phyloP scores from a whole-genome alignment of 1,284 basidiomycete genomes.

The Hypsizygus ulmarius region DNA sequence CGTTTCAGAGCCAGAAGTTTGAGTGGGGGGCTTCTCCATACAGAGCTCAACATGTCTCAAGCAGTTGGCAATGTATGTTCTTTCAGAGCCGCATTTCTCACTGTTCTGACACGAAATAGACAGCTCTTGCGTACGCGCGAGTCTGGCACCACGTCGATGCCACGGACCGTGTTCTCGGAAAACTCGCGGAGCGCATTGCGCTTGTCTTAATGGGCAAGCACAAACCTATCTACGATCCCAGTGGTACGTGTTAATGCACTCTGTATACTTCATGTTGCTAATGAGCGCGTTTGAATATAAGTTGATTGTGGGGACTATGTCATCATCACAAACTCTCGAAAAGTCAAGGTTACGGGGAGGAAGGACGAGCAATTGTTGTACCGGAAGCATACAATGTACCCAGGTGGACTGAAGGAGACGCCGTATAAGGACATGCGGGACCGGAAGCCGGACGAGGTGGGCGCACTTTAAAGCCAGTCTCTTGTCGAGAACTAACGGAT shows the following conservation, averaged over 20 bases:
- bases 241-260: slow-evolving; percentile 48
- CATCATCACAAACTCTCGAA: slow-evolving; percentile 87
- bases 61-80: slow-evolving; percentile 62
- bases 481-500: slow-evolving; percentile 7
- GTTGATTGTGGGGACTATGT: slow-evolving; percentile 98
- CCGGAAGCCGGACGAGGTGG: slow-evolving; percentile 88
- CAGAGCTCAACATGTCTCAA: slow-evolving; percentile 48
- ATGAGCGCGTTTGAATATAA: slow-evolving; percentile 28
- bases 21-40: too few relatives aligned
- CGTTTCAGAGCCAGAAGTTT: slow-evolving; percentile 63
- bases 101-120: slow-evolving; percentile 46
- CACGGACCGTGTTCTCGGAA: slow-evolving; percentile 85
- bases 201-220: slow-evolving; percentile 98
- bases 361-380: slow-evolving; percentile 90
- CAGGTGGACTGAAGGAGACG: slow-evolving; percentile 91
- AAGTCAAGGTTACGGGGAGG: slow-evolving; percentile 86
- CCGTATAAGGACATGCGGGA: slow-evolving; percentile 81
- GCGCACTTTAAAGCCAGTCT: slow-evolving; percentile 27
- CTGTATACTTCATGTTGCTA: neutral
- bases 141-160: slow-evolving; percentile 98
- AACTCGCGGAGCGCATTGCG: slow-evolving; percentile 92
- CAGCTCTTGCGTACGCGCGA: slow-evolving; percentile 88
- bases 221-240: slow-evolving; percentile 95
- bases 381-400: slow-evolving; percentile 89
- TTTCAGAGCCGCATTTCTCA: neutral